Evolutionary conservation across 768 basidiomycete species (phyloP).

Genomic region (Fibroporia radiculosa): DNA sequence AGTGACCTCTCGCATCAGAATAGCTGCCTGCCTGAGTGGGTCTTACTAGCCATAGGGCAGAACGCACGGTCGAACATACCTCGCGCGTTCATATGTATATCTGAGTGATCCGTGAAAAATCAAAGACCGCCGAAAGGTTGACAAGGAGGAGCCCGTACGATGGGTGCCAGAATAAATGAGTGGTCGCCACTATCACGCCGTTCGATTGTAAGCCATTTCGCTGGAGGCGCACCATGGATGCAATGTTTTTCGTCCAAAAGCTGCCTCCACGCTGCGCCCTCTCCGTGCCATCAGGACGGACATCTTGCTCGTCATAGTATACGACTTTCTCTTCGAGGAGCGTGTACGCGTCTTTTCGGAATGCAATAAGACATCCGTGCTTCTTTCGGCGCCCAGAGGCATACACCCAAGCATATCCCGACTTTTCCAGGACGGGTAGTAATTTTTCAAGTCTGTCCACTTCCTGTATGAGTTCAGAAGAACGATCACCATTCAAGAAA

Average conservation of each 20-base stretch:
- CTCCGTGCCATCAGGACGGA: conserved; percentile 32
- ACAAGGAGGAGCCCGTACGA: too few relatives aligned
- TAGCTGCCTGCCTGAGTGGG: conserved; percentile 57
- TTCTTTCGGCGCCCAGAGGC: conserved; percentile 67
- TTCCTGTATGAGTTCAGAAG: conserved; percentile 46
- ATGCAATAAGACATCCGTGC: conserved; percentile 84
- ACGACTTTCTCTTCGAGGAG: conserved; percentile 41
- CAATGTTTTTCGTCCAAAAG: conserved; percentile 77
- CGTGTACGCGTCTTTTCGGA: conserved; percentile 44
- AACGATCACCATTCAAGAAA: neutral
- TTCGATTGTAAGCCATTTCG: conserved; percentile 28
- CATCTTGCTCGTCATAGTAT: conserved; percentile 59
- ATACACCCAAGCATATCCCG: conserved; percentile 58
- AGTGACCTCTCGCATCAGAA: conserved; percentile 59
- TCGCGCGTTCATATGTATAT: conserved; percentile 78
- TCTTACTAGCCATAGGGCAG: too few relatives aligned
- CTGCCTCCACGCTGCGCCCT: conserved; percentile 42
- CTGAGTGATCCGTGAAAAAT: conserved; percentile 24
- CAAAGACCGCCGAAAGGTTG: too few relatives aligned
- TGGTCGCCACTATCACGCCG: conserved; percentile 77
- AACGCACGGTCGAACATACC: conserved; percentile 31
- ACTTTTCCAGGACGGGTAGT: conserved; percentile 53
- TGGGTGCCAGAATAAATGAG: conserved; percentile 96
- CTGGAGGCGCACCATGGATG: conserved; percentile 60
- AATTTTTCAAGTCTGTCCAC: conserved; percentile 77